These are phyloP conservation scores for Sequoiadendron giganteum DNA, from an alignment of 75 land plant species.

Conservation along the genomic window DNA sequence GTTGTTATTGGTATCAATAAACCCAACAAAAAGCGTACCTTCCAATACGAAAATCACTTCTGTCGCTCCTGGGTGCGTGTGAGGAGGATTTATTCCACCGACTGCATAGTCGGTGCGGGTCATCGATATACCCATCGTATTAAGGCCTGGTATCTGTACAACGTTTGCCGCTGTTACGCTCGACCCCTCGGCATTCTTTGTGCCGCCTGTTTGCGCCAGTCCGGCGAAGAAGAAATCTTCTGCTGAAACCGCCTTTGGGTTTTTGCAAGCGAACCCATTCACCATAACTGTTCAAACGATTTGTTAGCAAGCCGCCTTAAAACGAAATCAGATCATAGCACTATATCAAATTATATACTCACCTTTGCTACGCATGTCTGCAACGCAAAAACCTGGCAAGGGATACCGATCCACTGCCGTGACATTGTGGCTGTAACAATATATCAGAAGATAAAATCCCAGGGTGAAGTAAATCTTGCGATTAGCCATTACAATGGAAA, in stretches of 20 bases:
- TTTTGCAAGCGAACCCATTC: conserved; percentile 36
- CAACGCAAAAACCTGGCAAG: too few relatives aligned
- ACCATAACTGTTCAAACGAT: background rate
- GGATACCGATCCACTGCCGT: too few relatives aligned
- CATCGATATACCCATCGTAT: conserved; percentile 30
- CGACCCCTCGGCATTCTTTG: background rate
- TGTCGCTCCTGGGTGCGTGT: background rate
- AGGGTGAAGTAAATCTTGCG: too few relatives aligned
- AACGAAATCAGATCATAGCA: too few relatives aligned
- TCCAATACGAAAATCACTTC: background rate
- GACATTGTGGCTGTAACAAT: too few relatives aligned
- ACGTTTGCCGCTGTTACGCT: background rate
- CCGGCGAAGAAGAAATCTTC: conserved; percentile 16
- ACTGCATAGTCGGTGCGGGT: conserved; percentile 19
- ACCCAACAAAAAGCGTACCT: background rate
- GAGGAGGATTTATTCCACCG: background rate
- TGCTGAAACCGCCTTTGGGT: conserved; percentile 3
- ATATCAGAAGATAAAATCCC: too few relatives aligned
- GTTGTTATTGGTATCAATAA: background rate
- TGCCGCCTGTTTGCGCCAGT: conserved; percentile 10
- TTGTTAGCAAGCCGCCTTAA: too few relatives aligned
- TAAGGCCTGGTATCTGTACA: conserved; percentile 26
- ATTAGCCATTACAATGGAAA: too few relatives aligned
- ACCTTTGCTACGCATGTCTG: too few relatives aligned
- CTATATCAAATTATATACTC: too few relatives aligned